phyloP scores from a whole-genome alignment of 768 basidiomycete genomes.

The Chalciporus pseudorubinellus region DNA sequence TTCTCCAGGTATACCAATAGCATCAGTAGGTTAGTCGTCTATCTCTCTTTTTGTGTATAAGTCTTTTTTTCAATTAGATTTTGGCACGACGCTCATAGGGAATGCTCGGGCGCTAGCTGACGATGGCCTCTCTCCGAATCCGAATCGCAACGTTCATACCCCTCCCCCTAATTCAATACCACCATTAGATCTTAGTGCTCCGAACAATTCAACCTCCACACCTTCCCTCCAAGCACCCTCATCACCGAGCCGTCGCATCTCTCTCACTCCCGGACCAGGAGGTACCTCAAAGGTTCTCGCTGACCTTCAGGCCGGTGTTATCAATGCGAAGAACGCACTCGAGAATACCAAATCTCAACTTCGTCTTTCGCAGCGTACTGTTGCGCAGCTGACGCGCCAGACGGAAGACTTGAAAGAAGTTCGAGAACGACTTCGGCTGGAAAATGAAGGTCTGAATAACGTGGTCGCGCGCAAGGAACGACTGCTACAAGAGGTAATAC shows the following conservation, averaged over 20 bases:
- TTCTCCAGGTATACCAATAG: slow-evolving; percentile 66
- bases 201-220: slow-evolving; percentile 34
- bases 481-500: slow-evolving; percentile 73
- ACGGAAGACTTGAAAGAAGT: slow-evolving; percentile 89
- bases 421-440: slow-evolving; percentile 74
- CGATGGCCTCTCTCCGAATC: slow-evolving; percentile 48
- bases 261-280: slow-evolving; percentile 71
- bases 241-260: slow-evolving; percentile 53
- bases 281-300: slow-evolving; percentile 87
- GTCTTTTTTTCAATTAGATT: slow-evolving; percentile 19
- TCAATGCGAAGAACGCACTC: slow-evolving; percentile 73
- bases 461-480: slow-evolving; percentile 87
- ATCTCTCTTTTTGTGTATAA: slow-evolving; percentile 6
- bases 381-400: slow-evolving; percentile 80
- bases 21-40: slow-evolving; percentile 65
- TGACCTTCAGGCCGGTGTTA: slow-evolving; percentile 81
- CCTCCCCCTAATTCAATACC: slow-evolving; percentile 29
- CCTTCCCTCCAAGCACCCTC: slow-evolving; percentile 41
- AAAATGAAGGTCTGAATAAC: slow-evolving; percentile 86
- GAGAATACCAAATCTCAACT: slow-evolving; percentile 87
- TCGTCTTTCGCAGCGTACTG: slow-evolving; percentile 75
- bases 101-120: slow-evolving; percentile 84
- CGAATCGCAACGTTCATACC: slow-evolving; percentile 21
- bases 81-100: slow-evolving; percentile 43
- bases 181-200: slow-evolving; percentile 37